Evolutionary conservation across 768 basidiomycete species (phyloP).

Genomic region (Chalciporus piperatus): DNA sequence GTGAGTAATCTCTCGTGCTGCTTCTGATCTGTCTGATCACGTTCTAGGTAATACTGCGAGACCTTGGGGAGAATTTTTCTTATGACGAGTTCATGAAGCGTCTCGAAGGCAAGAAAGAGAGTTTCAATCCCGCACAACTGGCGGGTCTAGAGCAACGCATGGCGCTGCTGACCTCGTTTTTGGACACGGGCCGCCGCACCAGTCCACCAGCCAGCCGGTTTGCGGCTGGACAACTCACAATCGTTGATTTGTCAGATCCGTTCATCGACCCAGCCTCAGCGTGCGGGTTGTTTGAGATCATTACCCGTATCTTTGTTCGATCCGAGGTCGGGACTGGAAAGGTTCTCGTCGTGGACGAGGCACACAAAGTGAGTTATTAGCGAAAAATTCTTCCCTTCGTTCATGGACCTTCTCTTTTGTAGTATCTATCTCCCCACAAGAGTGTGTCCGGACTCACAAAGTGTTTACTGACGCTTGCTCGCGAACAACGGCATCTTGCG

Average conservation of each 20-base stretch:
- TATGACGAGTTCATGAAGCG: conserved; percentile 47
- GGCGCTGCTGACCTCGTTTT: conserved; percentile 56
- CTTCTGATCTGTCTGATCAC: conserved; percentile 7
- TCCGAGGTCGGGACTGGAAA: conserved; percentile 61
- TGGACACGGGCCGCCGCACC: conserved; percentile 31
- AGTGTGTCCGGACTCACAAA: conserved; percentile 53
- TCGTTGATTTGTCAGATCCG: conserved; percentile 70
- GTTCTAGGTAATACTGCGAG: conserved; percentile 55
- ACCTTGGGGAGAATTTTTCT: conserved; percentile 58
- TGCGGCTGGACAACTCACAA: conserved; percentile 55
- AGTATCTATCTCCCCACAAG: conserved; percentile 58
- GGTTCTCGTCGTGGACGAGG: conserved; percentile 70
- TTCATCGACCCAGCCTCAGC: conserved; percentile 68
- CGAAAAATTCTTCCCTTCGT: background rate
- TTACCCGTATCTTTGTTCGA: conserved; percentile 62
- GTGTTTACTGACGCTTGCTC: conserved; percentile 53
- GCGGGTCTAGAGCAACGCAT: conserved; percentile 61
- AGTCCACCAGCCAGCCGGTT: conserved; percentile 39
- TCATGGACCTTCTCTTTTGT: conserved; percentile 1
- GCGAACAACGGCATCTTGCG: conserved; percentile 69
- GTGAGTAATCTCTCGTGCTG: conserved; percentile 36
- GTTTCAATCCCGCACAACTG: conserved; percentile 56
- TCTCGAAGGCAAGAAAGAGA: conserved; percentile 44
- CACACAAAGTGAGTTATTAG: conserved; percentile 55
- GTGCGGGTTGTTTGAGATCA: conserved; percentile 68